Base-by-base conservation (phyloP, 768 basidiomycete genomes). In the Hygrophorus pudorinus region DNA sequence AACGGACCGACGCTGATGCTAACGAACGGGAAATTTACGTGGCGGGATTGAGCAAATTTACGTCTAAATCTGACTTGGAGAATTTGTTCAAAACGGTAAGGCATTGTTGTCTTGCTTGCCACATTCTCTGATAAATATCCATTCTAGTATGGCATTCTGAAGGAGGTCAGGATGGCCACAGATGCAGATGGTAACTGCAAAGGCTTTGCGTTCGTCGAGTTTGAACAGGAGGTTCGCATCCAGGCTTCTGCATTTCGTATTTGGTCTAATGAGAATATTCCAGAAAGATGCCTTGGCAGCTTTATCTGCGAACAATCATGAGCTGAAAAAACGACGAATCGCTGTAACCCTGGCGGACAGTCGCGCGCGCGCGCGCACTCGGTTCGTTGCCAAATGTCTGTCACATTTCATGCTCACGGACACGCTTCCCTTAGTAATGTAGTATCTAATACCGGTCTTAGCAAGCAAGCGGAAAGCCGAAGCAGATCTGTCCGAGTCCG, bases 121-220 rank as follows among this genome's bases (percentile, higher is more conserved):
- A 43, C n/a, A n/a, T n/a, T 49, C 13, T 33, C 32, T 53, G 28
- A 46, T 45, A 16, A 17, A 20, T 48, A 27, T 5, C 47, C 17
- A 11, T 36, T 7, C 30, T 45, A 97, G 91, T 91, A 84, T 57
- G 94, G 94, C 2, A 55, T 66, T 2, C 60, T 98, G 51, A 90
- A 87, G 58, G 83, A 85, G 16, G 71, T 97, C 32, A 78, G 91
- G 44, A 70, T 97, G 57, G 78, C 79, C 1, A 64, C 75, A 41
- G 88, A 91, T 47, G 74, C 82, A 28, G 72, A 76, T 35, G 81
- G 81, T 0, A 68, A 75, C 39, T 72, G 71, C 24, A 91, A 79
- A 58, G 93, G 96, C 1, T 93, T 88, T 56, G 93, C 87, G 0
- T 98, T 98, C 54, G 69, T 98, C 27, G 92, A 97, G 56, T 98